Evolutionary conservation across 805 yeast genomes (phyloP).

Genomic region (Candida ponderosae): DNA sequence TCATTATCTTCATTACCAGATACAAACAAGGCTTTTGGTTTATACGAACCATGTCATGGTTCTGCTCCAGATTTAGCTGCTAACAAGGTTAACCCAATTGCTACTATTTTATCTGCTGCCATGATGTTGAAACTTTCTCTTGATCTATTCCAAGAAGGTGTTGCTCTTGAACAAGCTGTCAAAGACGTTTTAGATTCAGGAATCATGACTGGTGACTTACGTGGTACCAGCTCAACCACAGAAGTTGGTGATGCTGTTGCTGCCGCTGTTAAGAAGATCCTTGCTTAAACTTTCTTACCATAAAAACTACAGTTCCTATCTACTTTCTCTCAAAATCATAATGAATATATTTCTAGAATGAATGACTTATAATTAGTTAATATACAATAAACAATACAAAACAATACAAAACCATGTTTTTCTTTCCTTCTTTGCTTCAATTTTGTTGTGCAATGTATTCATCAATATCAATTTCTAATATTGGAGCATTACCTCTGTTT

Average conservation of each 20-base stretch:
- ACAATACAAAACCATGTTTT: background rate
- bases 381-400: background rate
- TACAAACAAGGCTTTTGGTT: slow-evolving; percentile 87
- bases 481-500: slow-evolving; percentile 56
- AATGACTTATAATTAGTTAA: no score
- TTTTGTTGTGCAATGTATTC: slow-evolving; percentile 58
- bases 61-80: slow-evolving; percentile 90
- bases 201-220: slow-evolving; percentile 85
- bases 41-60: slow-evolving; percentile 98
- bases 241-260: slow-evolving; percentile 96
- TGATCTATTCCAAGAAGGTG: slow-evolving; percentile 76
- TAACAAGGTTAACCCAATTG: slow-evolving; percentile 91
- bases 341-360: no score
- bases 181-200: slow-evolving; percentile 73
- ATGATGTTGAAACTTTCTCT: slow-evolving; percentile 94
- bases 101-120: slow-evolving; percentile 91
- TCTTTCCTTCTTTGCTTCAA: slow-evolving; percentile 17
- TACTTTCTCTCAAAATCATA: no score
- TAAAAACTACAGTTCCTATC: no score
- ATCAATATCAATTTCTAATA: slow-evolving; percentile 70
- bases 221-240: slow-evolving; percentile 73
- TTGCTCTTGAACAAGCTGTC: slow-evolving; percentile 84
- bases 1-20: slow-evolving; percentile 97
- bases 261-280: slow-evolving; percentile 52
- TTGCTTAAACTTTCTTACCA: slow-evolving; percentile 18